Evolutionary conservation across 495 filamentous ascomycete species (phyloP).

Genomic region (Staphylotrichum longicolle): DNA sequence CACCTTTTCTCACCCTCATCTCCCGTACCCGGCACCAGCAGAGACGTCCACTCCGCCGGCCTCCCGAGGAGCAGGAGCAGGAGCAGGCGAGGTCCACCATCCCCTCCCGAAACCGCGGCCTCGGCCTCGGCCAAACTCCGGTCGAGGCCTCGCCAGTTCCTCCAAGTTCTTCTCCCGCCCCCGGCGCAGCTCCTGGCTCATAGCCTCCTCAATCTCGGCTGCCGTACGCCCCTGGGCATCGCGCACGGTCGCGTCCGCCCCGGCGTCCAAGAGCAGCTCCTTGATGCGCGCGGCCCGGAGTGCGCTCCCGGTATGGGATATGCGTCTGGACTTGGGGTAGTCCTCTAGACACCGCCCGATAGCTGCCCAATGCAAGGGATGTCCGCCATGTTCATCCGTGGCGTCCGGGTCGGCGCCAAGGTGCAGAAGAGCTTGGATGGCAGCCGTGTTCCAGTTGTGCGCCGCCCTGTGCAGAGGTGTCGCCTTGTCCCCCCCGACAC

Average conservation of each 20-base stretch:
- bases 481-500: constrained; percentile 9
- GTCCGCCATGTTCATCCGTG: constrained; percentile 7
- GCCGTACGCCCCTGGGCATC: constrained; percentile 7
- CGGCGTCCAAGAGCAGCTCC: constrained; percentile 8
- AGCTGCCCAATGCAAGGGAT: constrained; percentile 7
- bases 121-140: background rate
- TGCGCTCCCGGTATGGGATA: background rate
- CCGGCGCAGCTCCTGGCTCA: background rate
- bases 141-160: background rate
- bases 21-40: background rate
- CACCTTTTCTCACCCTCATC: background rate
- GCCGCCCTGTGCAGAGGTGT: constrained; percentile 7
- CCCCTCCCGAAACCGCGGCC: constrained; percentile 3
- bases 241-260: constrained; percentile 5
- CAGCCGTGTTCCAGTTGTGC: constrained; percentile 7
- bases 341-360: constrained; percentile 1
- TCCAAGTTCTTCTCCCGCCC: constrained; percentile 3
- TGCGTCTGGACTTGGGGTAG: background rate
- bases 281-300: constrained; percentile 12
- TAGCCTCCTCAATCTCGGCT: constrained; percentile 4
- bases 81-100: background rate
- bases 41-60: background rate
- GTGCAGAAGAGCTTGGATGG: constrained; percentile 5
- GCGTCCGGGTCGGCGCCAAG: constrained; percentile 10
- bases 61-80: background rate